phyloP scores from a whole-genome alignment of 495 filamentous ascomycete species.

The Immersiella caudata region DNA sequence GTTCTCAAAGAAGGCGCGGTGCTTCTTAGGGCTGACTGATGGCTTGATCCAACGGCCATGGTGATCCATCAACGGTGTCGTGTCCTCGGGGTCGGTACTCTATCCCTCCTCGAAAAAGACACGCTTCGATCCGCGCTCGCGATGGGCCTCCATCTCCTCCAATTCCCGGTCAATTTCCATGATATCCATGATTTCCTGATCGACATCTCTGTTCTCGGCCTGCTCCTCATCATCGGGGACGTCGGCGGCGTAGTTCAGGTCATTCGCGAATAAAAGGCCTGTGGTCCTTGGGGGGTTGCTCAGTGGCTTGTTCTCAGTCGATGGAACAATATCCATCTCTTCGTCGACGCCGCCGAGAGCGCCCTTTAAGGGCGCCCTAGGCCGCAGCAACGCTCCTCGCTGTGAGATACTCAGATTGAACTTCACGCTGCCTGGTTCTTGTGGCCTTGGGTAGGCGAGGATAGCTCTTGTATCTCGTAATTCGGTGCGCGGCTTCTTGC shows the following conservation, averaged over 20 bases:
- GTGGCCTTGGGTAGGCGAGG: conserved; percentile 44
- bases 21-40: neutral
- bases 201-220: conserved; percentile 52
- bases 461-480: conserved; percentile 39
- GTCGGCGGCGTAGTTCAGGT: conserved; percentile 46
- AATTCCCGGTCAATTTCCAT: conserved; percentile 59
- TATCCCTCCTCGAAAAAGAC: conserved; percentile 52
- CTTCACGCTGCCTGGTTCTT: conserved; percentile 44
- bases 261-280: conserved; percentile 49
- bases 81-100: conserved; percentile 13
- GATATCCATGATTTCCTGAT: conserved; percentile 57
- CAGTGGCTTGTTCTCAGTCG: conserved; percentile 26
- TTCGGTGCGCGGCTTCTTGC: conserved; percentile 38
- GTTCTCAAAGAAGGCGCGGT: conserved; percentile 8
- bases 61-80: neutral
- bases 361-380: conserved; percentile 10
- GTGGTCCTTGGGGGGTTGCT: conserved; percentile 19
- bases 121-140: conserved; percentile 49
- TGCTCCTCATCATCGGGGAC: conserved; percentile 47
- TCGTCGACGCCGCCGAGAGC: conserved; percentile 35
- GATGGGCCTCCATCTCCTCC: conserved; percentile 48
- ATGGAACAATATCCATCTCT: conserved; percentile 25
- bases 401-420: conserved; percentile 50
- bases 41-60: neutral
- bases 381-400: conserved; percentile 20